Evolutionary conservation across 768 basidiomycete species (phyloP).

Genomic region (Leccinum longicurvipes): DNA sequence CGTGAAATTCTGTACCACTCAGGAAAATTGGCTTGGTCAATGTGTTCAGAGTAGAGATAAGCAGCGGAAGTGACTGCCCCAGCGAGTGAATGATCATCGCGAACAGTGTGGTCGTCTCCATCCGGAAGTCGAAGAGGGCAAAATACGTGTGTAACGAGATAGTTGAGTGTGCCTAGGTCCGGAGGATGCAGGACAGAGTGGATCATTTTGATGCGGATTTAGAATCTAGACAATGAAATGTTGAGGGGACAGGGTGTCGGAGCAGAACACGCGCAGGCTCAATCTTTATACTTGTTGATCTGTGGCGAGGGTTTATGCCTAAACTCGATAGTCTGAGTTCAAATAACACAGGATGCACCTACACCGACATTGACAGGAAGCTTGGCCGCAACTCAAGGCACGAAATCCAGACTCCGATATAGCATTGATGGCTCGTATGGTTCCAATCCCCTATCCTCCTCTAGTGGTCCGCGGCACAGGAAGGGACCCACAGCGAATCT

Average conservation of each 20-base stretch:
- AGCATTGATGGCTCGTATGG: no score
- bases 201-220: background rate
- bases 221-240: background rate
- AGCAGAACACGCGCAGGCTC: background rate
- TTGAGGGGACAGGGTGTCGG: background rate
- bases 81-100: slow-evolving; percentile 27
- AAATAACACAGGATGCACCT: background rate
- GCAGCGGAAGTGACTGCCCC: slow-evolving; percentile 20
- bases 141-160: slow-evolving; percentile 38
- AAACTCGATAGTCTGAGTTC: background rate
- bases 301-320: background rate
- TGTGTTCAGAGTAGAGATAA: slow-evolving; percentile 4
- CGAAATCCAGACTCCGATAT: background rate
- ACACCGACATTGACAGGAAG: background rate
- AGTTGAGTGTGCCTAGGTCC: slow-evolving; percentile 7
- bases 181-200: background rate
- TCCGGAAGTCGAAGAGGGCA: slow-evolving; percentile 35
- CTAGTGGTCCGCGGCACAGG: background rate
- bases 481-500: no score
- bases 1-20: background rate
- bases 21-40: background rate
- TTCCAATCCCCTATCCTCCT: background rate
- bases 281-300: background rate
- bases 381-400: background rate
- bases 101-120: slow-evolving; percentile 21